A percentile compares a stretch with the other conserved stretches of the same genome.
Evolutionary conservation across 108 stramenopile genomes (phyloP).

Genomic region (Parietichytrium sp.): DNA sequence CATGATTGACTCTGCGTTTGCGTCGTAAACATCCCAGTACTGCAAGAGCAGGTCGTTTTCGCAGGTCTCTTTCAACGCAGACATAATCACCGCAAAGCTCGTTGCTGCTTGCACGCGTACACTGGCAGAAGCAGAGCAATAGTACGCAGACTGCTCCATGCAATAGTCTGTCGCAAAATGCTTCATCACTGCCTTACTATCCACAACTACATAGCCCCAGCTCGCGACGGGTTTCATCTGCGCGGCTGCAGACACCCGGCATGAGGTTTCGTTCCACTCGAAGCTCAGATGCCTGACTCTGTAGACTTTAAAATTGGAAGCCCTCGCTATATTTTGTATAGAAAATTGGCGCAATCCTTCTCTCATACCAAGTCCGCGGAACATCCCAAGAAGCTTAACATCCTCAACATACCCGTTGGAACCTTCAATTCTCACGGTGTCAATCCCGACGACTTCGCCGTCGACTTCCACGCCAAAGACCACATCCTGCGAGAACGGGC

Average conservation of each 20-base stretch:
- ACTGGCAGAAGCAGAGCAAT: no score
- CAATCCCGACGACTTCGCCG: conserved; percentile 31
- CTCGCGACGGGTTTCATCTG: not conserved
- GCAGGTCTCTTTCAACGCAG: not conserved
- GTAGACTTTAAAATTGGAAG: not conserved
- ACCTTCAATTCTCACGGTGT: conserved; percentile 6
- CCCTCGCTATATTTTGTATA: not conserved
- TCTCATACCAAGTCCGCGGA: conserved; percentile 10
- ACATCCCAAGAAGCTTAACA: not conserved
- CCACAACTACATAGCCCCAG: conserved; percentile 1
- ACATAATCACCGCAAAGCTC: not conserved
- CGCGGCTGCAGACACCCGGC: not conserved
- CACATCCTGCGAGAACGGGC: conserved; percentile 31
- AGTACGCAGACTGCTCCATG: no score
- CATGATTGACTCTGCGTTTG: no score
- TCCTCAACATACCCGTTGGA: conserved; percentile 4
- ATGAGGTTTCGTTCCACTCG: not conserved
- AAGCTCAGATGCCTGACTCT: conserved; percentile 10
- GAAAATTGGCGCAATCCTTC: not conserved
- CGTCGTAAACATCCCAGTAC: conserved; percentile 38
- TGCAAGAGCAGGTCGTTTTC: not conserved
- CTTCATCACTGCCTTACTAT: no score
- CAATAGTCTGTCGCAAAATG: no score
- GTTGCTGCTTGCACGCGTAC: no score
- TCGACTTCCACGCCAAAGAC: conserved; percentile 16